A percentile compares a stretch with the other conserved stretches of the same genome.
These are phyloP conservation scores for Rhizomucor pusillus DNA, from an alignment of 371 early-diverging fungal genomes.

Conservation along the genomic window DNA sequence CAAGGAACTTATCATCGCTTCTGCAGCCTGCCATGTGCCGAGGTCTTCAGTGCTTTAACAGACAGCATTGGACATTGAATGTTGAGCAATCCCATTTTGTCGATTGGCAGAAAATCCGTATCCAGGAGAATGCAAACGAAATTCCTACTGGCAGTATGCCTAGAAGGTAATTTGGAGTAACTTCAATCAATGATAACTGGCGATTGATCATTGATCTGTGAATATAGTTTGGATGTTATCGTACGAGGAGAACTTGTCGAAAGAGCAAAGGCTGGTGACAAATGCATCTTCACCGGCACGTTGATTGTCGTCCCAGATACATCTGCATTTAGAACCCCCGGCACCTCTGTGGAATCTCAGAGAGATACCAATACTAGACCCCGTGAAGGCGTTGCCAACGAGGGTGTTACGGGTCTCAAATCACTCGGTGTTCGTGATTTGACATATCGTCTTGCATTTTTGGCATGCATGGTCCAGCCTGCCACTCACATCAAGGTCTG, in stretches of 20 bases:
- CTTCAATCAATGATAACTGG: conserved; percentile 1
- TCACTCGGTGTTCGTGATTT: conserved; percentile 90
- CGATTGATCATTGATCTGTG: background rate
- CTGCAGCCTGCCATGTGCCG: conserved; percentile 89
- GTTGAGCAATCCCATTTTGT: conserved; percentile 89
- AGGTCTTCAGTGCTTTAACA: conserved; percentile 87
- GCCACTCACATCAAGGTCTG: conserved; percentile 42
- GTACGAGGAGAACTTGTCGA: conserved; percentile 96
- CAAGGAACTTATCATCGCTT: background rate
- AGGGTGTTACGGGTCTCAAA: conserved; percentile 87
- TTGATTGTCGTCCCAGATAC: conserved; percentile 96
- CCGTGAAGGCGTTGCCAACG: conserved; percentile 67
- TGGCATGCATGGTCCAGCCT: conserved; percentile 82
- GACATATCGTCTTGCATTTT: conserved; percentile 88
- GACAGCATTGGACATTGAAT: conserved; percentile 78
- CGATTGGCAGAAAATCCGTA: conserved; percentile 98
- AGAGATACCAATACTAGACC: conserved; percentile 58
- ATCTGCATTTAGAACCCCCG: conserved; percentile 73
- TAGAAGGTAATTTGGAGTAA: conserved; percentile 58
- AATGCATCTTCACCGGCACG: conserved; percentile 89
- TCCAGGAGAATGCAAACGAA: conserved; percentile 98
- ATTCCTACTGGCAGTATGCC: conserved; percentile 99
- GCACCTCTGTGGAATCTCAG: conserved; percentile 61
- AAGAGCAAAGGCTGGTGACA: conserved; percentile 97
- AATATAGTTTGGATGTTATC: conserved; percentile 89